These are phyloP conservation scores for Oryza punctata DNA, from an alignment of 176 grass and related monocot species.

Conservation along the genomic window DNA sequence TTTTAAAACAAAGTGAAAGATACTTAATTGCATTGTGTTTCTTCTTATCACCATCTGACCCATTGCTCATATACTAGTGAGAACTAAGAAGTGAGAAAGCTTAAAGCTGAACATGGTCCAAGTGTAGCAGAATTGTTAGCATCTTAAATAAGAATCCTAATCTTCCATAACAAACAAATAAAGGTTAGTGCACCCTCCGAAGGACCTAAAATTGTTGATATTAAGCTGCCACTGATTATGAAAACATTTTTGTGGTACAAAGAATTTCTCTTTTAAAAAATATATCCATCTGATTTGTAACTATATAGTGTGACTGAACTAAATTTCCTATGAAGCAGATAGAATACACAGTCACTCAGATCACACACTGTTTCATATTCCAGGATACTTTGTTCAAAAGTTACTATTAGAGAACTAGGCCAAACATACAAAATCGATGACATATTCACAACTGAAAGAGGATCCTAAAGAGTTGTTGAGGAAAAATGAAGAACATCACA, in stretches of 20 bases:
- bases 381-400: not conserved
- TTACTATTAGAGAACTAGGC: not conserved
- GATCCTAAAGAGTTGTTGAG: not conserved
- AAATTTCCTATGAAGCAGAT: not conserved
- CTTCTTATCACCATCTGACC: not conserved
- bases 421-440: not conserved
- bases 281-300: not conserved
- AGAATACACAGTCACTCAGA: not conserved
- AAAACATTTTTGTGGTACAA: not conserved
- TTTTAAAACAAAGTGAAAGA: not conserved
- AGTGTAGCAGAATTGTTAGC: not conserved
- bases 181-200: not conserved
- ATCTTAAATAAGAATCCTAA: not conserved
- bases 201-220: slow-evolving; percentile 2
- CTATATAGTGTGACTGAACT: too few relatives aligned
- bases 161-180: not conserved
- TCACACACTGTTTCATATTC: slow-evolving; percentile 14
- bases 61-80: not conserved
- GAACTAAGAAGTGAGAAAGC: too few relatives aligned
- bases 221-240: not conserved
- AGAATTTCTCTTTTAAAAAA: not conserved
- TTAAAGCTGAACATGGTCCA: slow-evolving; percentile 6
- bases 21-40: not conserved
- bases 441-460: not conserved
- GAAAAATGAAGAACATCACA: not conserved